A percentile compares a stretch with the other conserved stretches of the same genome.
Evolutionary conservation across 1,284 basidiomycete species (phyloP).

Genomic region (Puccinia brachypodii): DNA sequence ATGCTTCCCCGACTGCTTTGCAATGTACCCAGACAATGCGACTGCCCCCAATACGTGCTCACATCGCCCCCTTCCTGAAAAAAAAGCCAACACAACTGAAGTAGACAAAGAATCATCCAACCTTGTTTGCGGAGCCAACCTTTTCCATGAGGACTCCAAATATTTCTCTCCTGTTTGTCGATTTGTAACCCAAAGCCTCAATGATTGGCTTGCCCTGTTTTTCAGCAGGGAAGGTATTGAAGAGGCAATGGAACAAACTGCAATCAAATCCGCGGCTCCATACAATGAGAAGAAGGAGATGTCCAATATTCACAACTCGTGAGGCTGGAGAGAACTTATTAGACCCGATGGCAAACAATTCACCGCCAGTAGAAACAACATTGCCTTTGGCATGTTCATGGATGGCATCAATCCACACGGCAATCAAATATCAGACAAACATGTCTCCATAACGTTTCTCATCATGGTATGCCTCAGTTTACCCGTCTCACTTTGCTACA

Average conservation of each 20-base stretch:
- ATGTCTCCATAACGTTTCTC: conserved; percentile 10
- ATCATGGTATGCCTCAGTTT: conserved; percentile 8
- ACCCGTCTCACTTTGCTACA: conserved; percentile 56
- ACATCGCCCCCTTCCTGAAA: not conserved
- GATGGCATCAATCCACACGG: conserved; percentile 29
- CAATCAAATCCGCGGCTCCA: not conserved
- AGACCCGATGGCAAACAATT: not conserved
- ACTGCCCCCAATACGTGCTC: not conserved
- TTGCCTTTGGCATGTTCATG: conserved; percentile 4
- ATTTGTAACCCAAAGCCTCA: not conserved
- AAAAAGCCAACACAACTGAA: not conserved
- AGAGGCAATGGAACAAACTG: not conserved
- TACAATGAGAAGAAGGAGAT: not conserved
- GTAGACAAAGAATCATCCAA: not conserved
- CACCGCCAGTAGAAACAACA: not conserved
- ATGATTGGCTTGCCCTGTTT: conserved; percentile 6
- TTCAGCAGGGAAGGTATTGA: not conserved
- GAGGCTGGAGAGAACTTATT: conserved; percentile 12
- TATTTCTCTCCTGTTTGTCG: not conserved
- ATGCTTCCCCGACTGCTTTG: not conserved
- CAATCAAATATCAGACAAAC: not conserved
- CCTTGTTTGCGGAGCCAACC: not conserved
- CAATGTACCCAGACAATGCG: not conserved
- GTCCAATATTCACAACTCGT: conserved; percentile 12
- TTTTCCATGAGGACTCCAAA: not conserved